Percentiles rank a stretch among this genome's conserved stretches.
phyloP scores from a whole-genome alignment of 2,329 filamentous ascomycete species.

The Aspergillus fumigatus region DNA sequence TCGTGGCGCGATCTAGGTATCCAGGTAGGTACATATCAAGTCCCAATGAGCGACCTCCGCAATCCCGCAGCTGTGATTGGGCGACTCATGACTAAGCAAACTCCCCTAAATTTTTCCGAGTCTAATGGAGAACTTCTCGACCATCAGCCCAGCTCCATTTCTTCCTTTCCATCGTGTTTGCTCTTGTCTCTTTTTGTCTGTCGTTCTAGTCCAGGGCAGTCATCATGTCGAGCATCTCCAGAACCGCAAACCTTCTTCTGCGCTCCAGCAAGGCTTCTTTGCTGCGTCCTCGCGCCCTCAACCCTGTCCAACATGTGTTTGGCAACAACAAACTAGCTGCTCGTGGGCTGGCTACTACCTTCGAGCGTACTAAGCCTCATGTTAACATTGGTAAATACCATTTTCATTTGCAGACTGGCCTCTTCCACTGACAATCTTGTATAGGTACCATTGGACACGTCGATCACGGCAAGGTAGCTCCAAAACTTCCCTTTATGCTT shows the following conservation, averaged over 20 bases:
- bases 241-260: conserved; percentile 72
- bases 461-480: conserved; percentile 92
- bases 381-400: conserved; percentile 81
- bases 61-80: conserved; percentile 31
- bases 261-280: conserved; percentile 75
- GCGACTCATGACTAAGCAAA: conserved; percentile 34
- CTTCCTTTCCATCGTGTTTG: conserved; percentile 26
- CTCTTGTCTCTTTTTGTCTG: conserved; percentile 25
- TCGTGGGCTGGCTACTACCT: conserved; percentile 60
- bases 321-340: conserved; percentile 41
- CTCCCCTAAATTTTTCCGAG: conserved; percentile 32
- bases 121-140: conserved; percentile 19
- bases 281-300: conserved; percentile 62
- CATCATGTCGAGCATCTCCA: conserved; percentile 77
- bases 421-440: background rate
- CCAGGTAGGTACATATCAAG: background rate
- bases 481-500: background rate
- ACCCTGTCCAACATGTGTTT: conserved; percentile 65
- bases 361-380: conserved; percentile 90
- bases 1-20: background rate
- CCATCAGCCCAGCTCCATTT: conserved; percentile 14
- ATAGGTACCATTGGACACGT: conserved; percentile 96
- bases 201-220: conserved; percentile 29
- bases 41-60: conserved; percentile 18
- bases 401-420: background rate